A percentile compares a stretch with the other conserved stretches of the same genome.
Evolutionary conservation across 805 yeast genomes (phyloP).

Genomic region (Spathaspora boniae): DNA sequence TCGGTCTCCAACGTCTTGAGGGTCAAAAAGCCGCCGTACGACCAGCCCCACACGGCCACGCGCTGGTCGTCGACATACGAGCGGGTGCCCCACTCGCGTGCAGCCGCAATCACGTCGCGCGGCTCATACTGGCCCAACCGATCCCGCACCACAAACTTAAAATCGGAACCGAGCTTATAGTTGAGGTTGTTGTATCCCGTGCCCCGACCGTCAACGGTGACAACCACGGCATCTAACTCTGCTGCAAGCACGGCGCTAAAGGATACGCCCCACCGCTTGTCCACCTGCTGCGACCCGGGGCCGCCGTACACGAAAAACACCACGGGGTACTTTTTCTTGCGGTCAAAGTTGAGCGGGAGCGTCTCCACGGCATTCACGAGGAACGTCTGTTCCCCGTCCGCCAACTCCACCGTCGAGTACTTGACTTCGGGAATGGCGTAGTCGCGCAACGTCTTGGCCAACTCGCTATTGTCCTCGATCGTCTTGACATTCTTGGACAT

Average conservation of each 20-base stretch:
- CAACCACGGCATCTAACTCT: slow-evolving; percentile 77
- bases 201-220: slow-evolving; percentile 95
- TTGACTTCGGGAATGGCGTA: slow-evolving; percentile 57
- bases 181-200: slow-evolving; percentile 79
- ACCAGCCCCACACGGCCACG: slow-evolving; percentile 85
- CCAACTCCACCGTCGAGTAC: slow-evolving; percentile 51
- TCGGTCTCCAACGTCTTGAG: slow-evolving; percentile 72
- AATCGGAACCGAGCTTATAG: slow-evolving; percentile 44
- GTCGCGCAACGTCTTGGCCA: slow-evolving; percentile 33
- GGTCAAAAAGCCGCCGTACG: slow-evolving; percentile 79
- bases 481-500: slow-evolving; percentile 31
- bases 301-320: slow-evolving; percentile 93
- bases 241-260: slow-evolving; percentile 80
- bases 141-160: slow-evolving; percentile 77
- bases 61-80: slow-evolving; percentile 57
- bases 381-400: slow-evolving; percentile 45
- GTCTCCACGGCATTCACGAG: slow-evolving; percentile 70
- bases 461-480: slow-evolving; percentile 45
- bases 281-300: slow-evolving; percentile 86
- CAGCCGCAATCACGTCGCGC: slow-evolving; percentile 83
- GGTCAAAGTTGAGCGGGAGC: slow-evolving; percentile 69
- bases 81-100: slow-evolving; percentile 60
- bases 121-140: slow-evolving; percentile 81
- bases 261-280: slow-evolving; percentile 52
- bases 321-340: slow-evolving; percentile 68